phyloP scores from a whole-genome alignment of 768 basidiomycete genomes.

The Amylocystis lapponica region DNA sequence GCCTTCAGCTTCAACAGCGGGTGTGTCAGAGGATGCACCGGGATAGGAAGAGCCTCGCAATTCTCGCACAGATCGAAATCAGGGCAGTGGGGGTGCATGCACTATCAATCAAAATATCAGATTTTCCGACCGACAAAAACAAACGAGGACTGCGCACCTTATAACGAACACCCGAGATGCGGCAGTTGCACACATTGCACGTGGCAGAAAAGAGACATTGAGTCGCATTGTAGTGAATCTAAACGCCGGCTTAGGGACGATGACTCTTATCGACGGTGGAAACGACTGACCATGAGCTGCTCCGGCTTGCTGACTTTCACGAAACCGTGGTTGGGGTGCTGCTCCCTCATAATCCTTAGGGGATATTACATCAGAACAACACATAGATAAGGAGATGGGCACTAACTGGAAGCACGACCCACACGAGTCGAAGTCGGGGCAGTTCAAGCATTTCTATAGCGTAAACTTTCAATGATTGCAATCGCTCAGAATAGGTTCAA shows the following conservation, averaged over 20 bases:
- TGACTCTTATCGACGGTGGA: too few species aligned
- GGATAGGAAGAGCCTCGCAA: conserved; percentile 78
- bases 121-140: neutral
- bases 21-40: conserved; percentile 66
- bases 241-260: too few species aligned
- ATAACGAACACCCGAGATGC: conserved; percentile 61
- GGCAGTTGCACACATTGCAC: conserved; percentile 56
- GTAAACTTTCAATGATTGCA: neutral
- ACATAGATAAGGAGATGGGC: neutral
- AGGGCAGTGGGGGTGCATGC: conserved; percentile 70
- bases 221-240: too few species aligned
- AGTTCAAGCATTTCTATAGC: conserved; percentile 68
- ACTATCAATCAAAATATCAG: conserved; percentile 34
- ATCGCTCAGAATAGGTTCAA: neutral
- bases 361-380: neutral
- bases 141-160: conserved; percentile 61
- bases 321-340: conserved; percentile 76
- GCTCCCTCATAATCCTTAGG: conserved; percentile 55
- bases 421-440: conserved; percentile 86
- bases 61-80: conserved; percentile 77
- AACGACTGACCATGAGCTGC: conserved; percentile 51
- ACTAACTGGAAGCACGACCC: conserved; percentile 56
- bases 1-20: conserved; percentile 70
- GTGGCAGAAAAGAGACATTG: too few species aligned
- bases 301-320: conserved; percentile 49